Evolutionary conservation across 2,329 filamentous ascomycete genomes (phyloP).

Genomic region (Phialophora tarda): DNA sequence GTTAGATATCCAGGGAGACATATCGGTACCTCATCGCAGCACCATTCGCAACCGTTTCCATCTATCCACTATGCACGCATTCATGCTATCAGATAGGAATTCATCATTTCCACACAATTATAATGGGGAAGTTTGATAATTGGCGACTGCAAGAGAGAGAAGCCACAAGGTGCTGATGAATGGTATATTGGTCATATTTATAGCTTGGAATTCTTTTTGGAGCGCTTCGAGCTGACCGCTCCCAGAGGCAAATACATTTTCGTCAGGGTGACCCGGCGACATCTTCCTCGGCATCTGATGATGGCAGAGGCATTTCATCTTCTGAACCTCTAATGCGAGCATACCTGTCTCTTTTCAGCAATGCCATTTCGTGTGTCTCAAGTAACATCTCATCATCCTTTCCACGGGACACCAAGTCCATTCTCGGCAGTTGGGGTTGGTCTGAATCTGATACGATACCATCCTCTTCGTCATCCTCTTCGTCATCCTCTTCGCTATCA

Average conservation of each 20-base stretch:
- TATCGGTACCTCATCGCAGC: too few relatives aligned
- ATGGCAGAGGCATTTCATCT: conserved; percentile 25
- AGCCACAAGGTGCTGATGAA: too few relatives aligned
- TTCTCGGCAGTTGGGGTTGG: conserved; percentile 23
- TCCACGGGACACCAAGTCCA: conserved; percentile 6
- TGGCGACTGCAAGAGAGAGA: too few relatives aligned
- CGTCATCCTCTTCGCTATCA: conserved; percentile 53
- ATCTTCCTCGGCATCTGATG: conserved; percentile 26
- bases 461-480: conserved; percentile 47
- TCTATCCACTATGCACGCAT: too few relatives aligned
- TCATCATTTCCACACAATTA: too few relatives aligned
- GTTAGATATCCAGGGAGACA: too few relatives aligned
- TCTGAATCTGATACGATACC: conserved; percentile 38
- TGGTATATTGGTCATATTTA: too few relatives aligned
- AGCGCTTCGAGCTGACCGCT: too few relatives aligned
- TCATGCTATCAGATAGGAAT: too few relatives aligned
- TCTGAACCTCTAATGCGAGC: conserved; percentile 33
- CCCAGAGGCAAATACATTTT: conserved; percentile 44
- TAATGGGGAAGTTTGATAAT: too few relatives aligned
- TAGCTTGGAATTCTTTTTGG: too few relatives aligned
- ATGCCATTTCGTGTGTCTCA: conserved; percentile 26
- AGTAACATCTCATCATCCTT: conserved; percentile 33
- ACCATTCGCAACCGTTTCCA: too few relatives aligned
- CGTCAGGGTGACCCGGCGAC: conserved; percentile 51
- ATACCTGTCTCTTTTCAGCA: conserved; percentile 28